A percentile compares a stretch with the other conserved stretches of the same genome.
Evolutionary conservation across 2,329 filamentous ascomycete species (phyloP).

Genomic region (Ophiostoma fasciatum): DNA sequence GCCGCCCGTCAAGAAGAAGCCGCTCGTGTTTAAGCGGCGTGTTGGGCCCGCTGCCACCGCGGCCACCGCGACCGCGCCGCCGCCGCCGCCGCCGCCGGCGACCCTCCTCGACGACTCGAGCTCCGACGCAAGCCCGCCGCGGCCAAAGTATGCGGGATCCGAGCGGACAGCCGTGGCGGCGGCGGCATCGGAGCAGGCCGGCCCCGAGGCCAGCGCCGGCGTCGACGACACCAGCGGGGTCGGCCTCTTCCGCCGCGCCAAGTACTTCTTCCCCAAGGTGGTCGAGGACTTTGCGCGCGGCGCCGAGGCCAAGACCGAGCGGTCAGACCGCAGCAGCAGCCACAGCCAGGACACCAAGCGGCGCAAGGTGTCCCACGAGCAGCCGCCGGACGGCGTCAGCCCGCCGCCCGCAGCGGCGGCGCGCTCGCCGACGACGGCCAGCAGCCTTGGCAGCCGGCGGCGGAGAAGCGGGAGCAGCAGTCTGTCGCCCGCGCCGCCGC

Average conservation of each 20-base stretch:
- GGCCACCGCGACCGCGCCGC: too few species aligned
- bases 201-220: too few species aligned
- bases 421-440: background rate
- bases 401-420: too few species aligned
- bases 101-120: too few species aligned
- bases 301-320: slow-evolving; percentile 3
- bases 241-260: slow-evolving; percentile 34
- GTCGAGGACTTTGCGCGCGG: slow-evolving; percentile 13
- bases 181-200: too few species aligned
- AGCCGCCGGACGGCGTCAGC: background rate
- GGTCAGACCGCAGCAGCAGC: slow-evolving; percentile 22
- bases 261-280: slow-evolving; percentile 28
- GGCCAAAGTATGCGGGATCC: too few species aligned
- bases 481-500: background rate
- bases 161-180: too few species aligned
- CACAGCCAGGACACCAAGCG: slow-evolving; percentile 3
- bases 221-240: slow-evolving; percentile 26
- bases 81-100: too few species aligned
- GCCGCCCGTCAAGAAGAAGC: slow-evolving; percentile 7
- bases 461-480: background rate
- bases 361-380: slow-evolving; percentile 9
- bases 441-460: too few species aligned
- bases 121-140: too few species aligned
- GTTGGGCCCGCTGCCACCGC: background rate
- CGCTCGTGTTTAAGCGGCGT: slow-evolving; percentile 10